Percentiles rank a stretch among this genome's conserved stretches.
phyloP scores from a whole-genome alignment of 208 protist genomes.

The Lotmaria passim region DNA sequence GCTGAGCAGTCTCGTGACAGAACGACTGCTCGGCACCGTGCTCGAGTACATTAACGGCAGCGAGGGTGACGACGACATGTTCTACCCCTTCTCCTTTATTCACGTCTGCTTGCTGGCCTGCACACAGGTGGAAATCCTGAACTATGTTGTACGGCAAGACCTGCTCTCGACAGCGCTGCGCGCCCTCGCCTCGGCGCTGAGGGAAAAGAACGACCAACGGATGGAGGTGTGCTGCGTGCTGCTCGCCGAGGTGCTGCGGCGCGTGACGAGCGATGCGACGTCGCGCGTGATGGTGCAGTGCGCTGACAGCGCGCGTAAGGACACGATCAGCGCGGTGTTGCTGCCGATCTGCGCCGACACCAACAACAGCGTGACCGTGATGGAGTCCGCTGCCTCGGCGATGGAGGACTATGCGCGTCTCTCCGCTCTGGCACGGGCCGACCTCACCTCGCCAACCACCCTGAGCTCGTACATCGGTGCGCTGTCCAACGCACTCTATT shows the following conservation, averaged over 20 bases:
- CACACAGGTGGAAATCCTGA: constrained; percentile 33
- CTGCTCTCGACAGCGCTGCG: constrained; percentile 56
- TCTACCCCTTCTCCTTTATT: constrained; percentile 49
- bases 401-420: constrained; percentile 55
- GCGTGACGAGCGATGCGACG: constrained; percentile 34
- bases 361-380: constrained; percentile 30
- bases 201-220: constrained; percentile 40
- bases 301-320: constrained; percentile 34
- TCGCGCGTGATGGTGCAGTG: constrained; percentile 50
- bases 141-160: constrained; percentile 44
- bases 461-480: constrained; percentile 31
- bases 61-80: constrained; percentile 46
- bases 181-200: constrained; percentile 40
- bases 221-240: constrained; percentile 48
- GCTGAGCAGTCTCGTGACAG: constrained; percentile 43
- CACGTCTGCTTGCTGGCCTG: constrained; percentile 37
- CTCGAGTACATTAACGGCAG: constrained; percentile 44
- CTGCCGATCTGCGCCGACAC: constrained; percentile 54
- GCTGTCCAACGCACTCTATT: constrained; percentile 33
- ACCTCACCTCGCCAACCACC: constrained; percentile 45
- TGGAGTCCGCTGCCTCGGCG: constrained; percentile 51
- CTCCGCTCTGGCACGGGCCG: constrained; percentile 42
- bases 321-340: constrained; percentile 47
- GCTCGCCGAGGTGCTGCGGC: constrained; percentile 48
- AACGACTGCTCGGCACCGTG: constrained; percentile 36